Base-by-base conservation (phyloP, 1,139 yeast genomes). In the Pichia sp. region DNA sequence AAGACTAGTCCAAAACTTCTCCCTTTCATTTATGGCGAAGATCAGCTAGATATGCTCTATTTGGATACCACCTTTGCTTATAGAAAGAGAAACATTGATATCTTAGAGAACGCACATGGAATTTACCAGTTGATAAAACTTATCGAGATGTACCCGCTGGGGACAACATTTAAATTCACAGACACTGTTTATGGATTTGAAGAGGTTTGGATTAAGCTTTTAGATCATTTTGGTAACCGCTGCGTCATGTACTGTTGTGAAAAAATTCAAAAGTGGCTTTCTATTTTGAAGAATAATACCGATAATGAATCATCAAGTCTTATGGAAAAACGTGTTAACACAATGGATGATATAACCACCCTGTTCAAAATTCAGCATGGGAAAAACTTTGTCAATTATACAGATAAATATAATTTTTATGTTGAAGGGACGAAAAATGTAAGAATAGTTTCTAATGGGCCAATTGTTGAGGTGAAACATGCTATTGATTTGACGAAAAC, bases 11-110 rank as follows among this genome's bases (percentile, higher is more conserved):
- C 20, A 5, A n/a, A 21, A 3, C 26, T 47, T 6, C 16, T 32
- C 6, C 38, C 44, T 3, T 45, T 24, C 20, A 29, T 38, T 3
- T 37, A 29, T 23, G 41, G 41, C 11, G 14, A 25, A 3, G 23
- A 22, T 14, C 15, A 18, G n/a, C n/a, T 47, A 2, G 34, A 41
- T 23, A 33, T 35, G 15, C 21, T 48, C 3, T 48, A 47, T 27
- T 21, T 48, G 20, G 51, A 48, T 29, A 46, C 51, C 4, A 46
- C 49, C 2, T 49, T 45, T 37, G 39, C 44, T 1, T 45, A 39
- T 29, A 24, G 46, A 17, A 7, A 16, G 2, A 32, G 32, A 5
- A 35, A 45, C n/a, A 43, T 42, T 5, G 39, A 35, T 5, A 45
- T 43, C 5, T n/a, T 32, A 12, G 42, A 43, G 6, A 43, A 47